A percentile compares a stretch with the other conserved stretches of the same genome.
phyloP scores from a whole-genome alignment of 768 basidiomycete genomes.

The Boletales sp. region DNA sequence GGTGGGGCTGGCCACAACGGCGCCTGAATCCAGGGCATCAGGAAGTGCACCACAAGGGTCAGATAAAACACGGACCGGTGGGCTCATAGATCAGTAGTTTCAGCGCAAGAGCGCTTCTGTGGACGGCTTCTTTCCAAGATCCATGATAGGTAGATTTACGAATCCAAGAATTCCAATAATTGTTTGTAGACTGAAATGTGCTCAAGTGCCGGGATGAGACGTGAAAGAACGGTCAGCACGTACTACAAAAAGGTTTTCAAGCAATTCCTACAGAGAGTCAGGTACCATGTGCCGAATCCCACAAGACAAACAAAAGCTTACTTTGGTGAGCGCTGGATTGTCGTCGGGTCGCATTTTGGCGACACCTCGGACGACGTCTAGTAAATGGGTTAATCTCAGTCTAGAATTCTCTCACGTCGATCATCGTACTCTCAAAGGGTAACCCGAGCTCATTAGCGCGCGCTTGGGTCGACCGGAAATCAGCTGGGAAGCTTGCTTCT shows the following conservation, averaged over 20 bases:
- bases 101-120: conserved; percentile 88
- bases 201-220: not conserved
- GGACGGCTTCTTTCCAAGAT: conserved; percentile 93
- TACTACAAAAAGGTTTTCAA: conserved; percentile 57
- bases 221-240: not conserved
- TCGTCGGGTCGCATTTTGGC: conserved; percentile 48
- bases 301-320: conserved; percentile 17
- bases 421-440: conserved; percentile 35
- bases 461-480: conserved; percentile 33
- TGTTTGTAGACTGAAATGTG: conserved; percentile 55
- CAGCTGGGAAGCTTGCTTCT: conserved; percentile 17
- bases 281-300: not conserved
- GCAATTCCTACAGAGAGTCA: conserved; percentile 42
- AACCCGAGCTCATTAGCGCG: conserved; percentile 45
- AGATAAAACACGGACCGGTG: conserved; percentile 50
- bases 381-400: conserved; percentile 6
- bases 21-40: conserved; percentile 44
- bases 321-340: conserved; percentile 73
- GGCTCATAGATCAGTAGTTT: conserved; percentile 94
- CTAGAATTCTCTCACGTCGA: not conserved
- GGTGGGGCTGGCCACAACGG: conserved; percentile 92
- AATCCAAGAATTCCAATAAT: conserved; percentile 90
- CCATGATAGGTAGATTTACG: conserved; percentile 86
- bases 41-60: not conserved
- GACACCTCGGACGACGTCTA: conserved; percentile 43